Evolutionary conservation across 495 filamentous ascomycete species (phyloP), one percentile per base, ranked within the genome.

Genomic region (Hyaloscypha variabilis): DNA sequence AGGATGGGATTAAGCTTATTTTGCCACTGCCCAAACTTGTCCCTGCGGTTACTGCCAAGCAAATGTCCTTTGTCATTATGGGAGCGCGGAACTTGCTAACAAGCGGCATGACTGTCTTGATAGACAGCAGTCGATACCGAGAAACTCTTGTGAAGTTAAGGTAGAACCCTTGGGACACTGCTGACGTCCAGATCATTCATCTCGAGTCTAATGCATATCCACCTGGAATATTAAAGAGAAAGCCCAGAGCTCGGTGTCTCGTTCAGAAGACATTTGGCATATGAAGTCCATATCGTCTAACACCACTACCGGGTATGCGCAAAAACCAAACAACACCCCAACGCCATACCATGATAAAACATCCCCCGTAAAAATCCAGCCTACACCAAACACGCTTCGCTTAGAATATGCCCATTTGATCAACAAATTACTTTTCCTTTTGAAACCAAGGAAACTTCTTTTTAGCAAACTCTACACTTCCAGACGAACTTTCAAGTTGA

Each of bases 401-500:
- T 54, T 23, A 24, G 26, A 54, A 58, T 31, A 58, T 58, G 30
- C 30, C 54, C 28, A 34, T 58, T 30, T 30, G n/a, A 29, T 57
- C 17, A 46, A 36, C 5, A 36, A 6, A 54, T 65, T 23, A 66
- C 26, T 66, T 66, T 50, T 66, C 63, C 55, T 68, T 84, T 68
- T 74, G 74, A 74, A 87, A 79, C 84, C 84, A 87, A 6, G 83
- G 79, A 64, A 85, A 85, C 65, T 85, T 85, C 75, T 85, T 85
- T 71, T 78, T 85, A 62, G 67, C 76, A 25, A 73, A 61, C 53
- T 83, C 79, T 6, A 75, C 65, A 4, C 58, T 17, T 10, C 64
- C 46, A 26, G 68, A 42, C 29, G 74, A 76, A 24, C 79, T 77
- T 74, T 89, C 86, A 39, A 87, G 77, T 59, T 81, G 75, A 10